Conservation (phyloP, 2,329 filamentous ascomycete genomes). For the Fusarium praegraminearum region DNA sequence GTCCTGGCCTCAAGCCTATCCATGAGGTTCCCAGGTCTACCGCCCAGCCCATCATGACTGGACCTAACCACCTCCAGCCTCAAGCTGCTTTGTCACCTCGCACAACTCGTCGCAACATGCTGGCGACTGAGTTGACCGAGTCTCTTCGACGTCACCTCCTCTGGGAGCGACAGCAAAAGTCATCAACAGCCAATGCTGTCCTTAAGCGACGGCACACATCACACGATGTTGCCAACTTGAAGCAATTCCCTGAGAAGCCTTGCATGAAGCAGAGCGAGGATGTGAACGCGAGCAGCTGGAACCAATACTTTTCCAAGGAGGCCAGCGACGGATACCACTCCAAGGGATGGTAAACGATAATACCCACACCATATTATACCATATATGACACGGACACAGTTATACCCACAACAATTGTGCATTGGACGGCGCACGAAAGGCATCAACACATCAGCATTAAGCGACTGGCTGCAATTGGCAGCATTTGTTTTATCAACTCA, state of each 20-base stretch:
- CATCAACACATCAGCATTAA: constrained; percentile 47
- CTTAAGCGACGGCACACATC: constrained; percentile 92
- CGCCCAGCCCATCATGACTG: constrained; percentile 82
- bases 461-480: constrained; percentile 47
- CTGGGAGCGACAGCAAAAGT: constrained; percentile 96
- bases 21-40: constrained; percentile 74
- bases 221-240: constrained; percentile 89
- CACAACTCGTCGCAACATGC: constrained; percentile 94
- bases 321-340: constrained; percentile 65
- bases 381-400: constrained; percentile 30
- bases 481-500: constrained; percentile 39
- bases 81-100: constrained; percentile 87
- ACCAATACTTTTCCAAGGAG: constrained; percentile 86
- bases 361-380: constrained; percentile 32
- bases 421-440: constrained; percentile 49
- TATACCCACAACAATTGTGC: constrained; percentile 47
- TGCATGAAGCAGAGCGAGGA: constrained; percentile 71
- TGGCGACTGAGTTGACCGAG: constrained; percentile 92
- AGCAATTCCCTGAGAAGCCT: constrained; percentile 78
- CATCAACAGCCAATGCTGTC: constrained; percentile 86
- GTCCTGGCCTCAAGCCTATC: constrained; percentile 64
- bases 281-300: constrained; percentile 79
- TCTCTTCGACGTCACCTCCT: constrained; percentile 91
- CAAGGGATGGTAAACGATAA: constrained; percentile 56
- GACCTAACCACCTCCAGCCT: constrained; percentile 71